Base-by-base conservation (phyloP, 2,329 filamentous ascomycete species). In the Fusarium cicatricum region DNA sequence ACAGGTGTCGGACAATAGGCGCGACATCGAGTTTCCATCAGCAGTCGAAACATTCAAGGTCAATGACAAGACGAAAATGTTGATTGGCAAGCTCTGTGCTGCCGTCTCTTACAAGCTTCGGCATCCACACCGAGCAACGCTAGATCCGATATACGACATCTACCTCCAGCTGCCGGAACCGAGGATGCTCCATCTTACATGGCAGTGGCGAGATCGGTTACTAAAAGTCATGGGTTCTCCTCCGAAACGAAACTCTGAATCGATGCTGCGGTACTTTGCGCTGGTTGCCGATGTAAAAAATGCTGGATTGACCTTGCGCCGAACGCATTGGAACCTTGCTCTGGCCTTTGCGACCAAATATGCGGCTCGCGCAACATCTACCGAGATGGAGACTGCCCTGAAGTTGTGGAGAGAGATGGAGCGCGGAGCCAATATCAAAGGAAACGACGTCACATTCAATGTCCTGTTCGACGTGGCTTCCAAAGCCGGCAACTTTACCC, bases 381-480 rank as follows among this genome's bases (percentile, higher is more conserved):
- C 37, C 79, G 90, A 72, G 40, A 65, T 76, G 57, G 74, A 76
- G 23, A 82, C 85, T 5, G 88, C 91, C 0, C 79, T 99, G 39
- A 83, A 86, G 41, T 75, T 96, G 19, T 99, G 94, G 93, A 87
- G 85, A 62, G 87, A 95, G 67, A 98, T 98, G 92, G 95, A 99
- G 74, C 81, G 84, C 40, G 77, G 85, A 5, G 87, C 87, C 2
- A 82, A 84, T 1, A 73, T 92, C 12, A 77, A 78, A 63, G 88
- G 84, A 31, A 90, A 90, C 65, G 82, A 86, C 42, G 88, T 92
- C n/a, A 96, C 94, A 0, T 96, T 99, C 75, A 97, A 95, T 70
- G 90, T 97, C 40, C 82, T 99, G 11, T 97, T 97, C 66, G 90
- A 97, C 70, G 84, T 92, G 11, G 92, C 95, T 1, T 85, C 91